Percentiles rank a stretch among this genome's conserved stretches.
Evolutionary conservation across 1,139 yeast species (phyloP).

Genomic region (Pneumocystis sp.): DNA sequence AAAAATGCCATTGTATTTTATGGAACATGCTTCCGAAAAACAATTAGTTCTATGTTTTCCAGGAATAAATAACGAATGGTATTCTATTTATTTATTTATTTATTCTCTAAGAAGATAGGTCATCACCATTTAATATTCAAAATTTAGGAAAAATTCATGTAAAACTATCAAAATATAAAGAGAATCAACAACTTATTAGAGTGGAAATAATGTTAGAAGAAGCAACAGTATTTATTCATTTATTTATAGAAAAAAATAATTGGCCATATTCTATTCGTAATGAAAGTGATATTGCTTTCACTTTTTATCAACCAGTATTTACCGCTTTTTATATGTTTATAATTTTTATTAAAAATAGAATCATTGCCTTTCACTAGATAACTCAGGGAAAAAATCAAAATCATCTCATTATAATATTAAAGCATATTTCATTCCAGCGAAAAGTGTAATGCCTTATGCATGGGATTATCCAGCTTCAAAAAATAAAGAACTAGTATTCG

Average conservation of each 20-base stretch:
- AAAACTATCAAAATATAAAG: slow-evolving; percentile 46
- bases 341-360: slow-evolving; percentile 5
- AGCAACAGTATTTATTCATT: slow-evolving; percentile 64
- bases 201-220: slow-evolving; percentile 62
- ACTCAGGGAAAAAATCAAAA: slow-evolving; percentile 7
- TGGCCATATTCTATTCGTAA: slow-evolving; percentile 94
- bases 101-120: slow-evolving; percentile 18
- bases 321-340: background rate
- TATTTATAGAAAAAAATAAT: slow-evolving; percentile 54
- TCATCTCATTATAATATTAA: slow-evolving; percentile 1
- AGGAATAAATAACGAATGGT: slow-evolving; percentile 50
- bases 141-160: slow-evolving; percentile 72
- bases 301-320: slow-evolving; percentile 52
- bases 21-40: slow-evolving; percentile 35
- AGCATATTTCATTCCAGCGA: slow-evolving; percentile 60
- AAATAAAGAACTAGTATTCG: slow-evolving; percentile 61
- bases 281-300: slow-evolving; percentile 70
- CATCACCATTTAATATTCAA: slow-evolving; percentile 72
- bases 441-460: slow-evolving; percentile 94
- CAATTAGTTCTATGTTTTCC: slow-evolving; percentile 46
- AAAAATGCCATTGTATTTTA: slow-evolving; percentile 49
- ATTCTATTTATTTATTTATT: background rate
- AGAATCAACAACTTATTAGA: slow-evolving; percentile 56
- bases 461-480: slow-evolving; percentile 94
- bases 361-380: slow-evolving; percentile 11